A percentile compares a stretch with the other conserved stretches of the same genome.
Conservation (phyloP, 2,329 filamentous ascomycete genomes). For the Alternaria angustiovoidea region DNA sequence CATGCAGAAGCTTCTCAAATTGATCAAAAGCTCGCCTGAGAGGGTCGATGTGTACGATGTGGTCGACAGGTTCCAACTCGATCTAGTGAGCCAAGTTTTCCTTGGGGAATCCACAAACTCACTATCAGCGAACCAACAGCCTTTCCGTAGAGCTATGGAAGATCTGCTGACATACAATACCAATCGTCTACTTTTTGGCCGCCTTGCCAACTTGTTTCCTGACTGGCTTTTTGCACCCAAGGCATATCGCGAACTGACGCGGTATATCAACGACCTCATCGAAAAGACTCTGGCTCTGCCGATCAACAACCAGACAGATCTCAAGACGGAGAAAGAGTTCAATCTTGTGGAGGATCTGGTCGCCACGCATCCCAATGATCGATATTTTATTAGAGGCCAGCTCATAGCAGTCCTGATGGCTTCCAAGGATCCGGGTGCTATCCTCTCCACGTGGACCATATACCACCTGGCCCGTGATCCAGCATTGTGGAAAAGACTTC, state of each 20-base stretch:
- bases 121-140: constrained; percentile 11
- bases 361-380: constrained; percentile 8
- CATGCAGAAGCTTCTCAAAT: constrained; percentile 5
- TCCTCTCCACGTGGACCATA: constrained; percentile 10
- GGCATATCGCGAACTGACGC: constrained; percentile 8
- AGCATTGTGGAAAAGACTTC: constrained; percentile 1
- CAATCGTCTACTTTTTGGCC: constrained; percentile 10
- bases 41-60: constrained; percentile 9
- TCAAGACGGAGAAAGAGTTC: constrained; percentile 8
- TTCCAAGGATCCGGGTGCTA: constrained; percentile 12
- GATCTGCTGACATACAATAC: constrained; percentile 12
- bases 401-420: constrained; percentile 12
- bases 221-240: constrained; percentile 7
- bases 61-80: constrained; percentile 13
- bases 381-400: constrained; percentile 9
- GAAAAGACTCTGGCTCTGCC: constrained; percentile 9
- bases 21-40: constrained; percentile 1
- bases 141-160: constrained; percentile 13
- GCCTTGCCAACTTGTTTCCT: constrained; percentile 11
- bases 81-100: constrained; percentile 10
- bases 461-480: constrained; percentile 8
- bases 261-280: constrained; percentile 5
- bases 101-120: constrained; percentile 12
- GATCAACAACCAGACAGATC: constrained; percentile 10
- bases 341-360: constrained; percentile 10